Percentiles rank a stretch among this genome's conserved stretches.
These are phyloP conservation scores for Calycina marina DNA, from an alignment of 2,329 filamentous ascomycete species.

Conservation along the genomic window DNA sequence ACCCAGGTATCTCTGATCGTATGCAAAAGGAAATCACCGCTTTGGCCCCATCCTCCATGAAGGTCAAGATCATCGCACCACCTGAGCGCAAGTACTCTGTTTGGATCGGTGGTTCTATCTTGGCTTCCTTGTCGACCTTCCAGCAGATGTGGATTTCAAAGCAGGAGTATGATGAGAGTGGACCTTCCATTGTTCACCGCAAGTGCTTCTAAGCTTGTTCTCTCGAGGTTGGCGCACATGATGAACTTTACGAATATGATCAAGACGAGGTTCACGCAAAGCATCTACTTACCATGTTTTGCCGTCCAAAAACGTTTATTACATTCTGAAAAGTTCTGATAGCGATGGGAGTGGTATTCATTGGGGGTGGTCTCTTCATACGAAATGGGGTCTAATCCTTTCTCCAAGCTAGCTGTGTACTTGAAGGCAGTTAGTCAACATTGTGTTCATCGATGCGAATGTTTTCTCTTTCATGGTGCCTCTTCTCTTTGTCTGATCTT, in stretches of 20 bases:
- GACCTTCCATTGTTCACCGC: slow-evolving; percentile 98
- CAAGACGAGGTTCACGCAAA: slow-evolving; percentile 19
- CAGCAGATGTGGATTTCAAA: slow-evolving; percentile 99
- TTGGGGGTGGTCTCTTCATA: slow-evolving; percentile 18
- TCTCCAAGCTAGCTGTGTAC: slow-evolving; percentile 19
- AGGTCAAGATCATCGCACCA: slow-evolving; percentile 99
- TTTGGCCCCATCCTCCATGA: slow-evolving; percentile 98
- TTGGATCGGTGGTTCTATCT: slow-evolving; percentile 99
- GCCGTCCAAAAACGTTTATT: slow-evolving; percentile 18
- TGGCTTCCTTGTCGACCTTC: slow-evolving; percentile 99
- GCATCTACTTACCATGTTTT: slow-evolving; percentile 17
- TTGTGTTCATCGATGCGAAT: slow-evolving; percentile 20
- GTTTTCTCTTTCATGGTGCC: slow-evolving; percentile 12
- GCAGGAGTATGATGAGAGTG: slow-evolving; percentile 99
- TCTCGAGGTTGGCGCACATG: slow-evolving; percentile 18
- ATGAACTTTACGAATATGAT: slow-evolving; percentile 23
- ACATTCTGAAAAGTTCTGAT: slow-evolving; percentile 24
- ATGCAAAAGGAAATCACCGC: slow-evolving; percentile 99
- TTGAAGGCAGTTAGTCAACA: slow-evolving; percentile 19
- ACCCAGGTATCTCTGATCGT: slow-evolving; percentile 99
- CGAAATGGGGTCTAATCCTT: slow-evolving; percentile 16
- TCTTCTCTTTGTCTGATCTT: neutral
- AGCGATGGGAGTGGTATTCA: slow-evolving; percentile 21
- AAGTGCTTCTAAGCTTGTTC: slow-evolving; percentile 95
- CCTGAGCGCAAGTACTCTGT: slow-evolving; percentile 99